Evolutionary conservation across 495 filamentous ascomycete species (phyloP), one percentile per base, ranked within the genome.

Genomic region (Talaromyces thailandensis): DNA sequence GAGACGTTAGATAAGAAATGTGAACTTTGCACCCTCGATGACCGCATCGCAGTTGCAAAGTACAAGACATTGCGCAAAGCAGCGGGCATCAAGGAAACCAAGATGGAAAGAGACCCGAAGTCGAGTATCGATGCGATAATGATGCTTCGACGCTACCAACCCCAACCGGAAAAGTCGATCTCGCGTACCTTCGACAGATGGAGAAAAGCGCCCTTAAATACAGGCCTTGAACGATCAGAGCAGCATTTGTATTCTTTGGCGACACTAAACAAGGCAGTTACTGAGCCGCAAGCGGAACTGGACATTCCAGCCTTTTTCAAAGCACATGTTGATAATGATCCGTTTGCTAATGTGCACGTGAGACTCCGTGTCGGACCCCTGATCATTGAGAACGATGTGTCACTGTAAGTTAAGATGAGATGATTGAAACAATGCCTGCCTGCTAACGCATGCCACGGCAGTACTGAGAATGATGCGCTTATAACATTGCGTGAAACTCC

Each of bases 261-360:
- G 50, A 28, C n/a, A 7, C 11, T 28, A 24, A 11, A 18, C 11
- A 53, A 24, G 11, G 50, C 21, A 14, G 50, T 28, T 26, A 53
- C 50, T 14, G 23, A 53, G 3, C 23, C 52, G 31, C 52, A 62
- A 12, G 64, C 56, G 0, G 68, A 72, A 55, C 64, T 66, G 8
- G 66, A 76, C 52, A 68, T 79, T 18, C 76, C 75, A 0, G 56
- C 69, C 2, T 76, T 71, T 62, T 66, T 75, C 24, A 62, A 66
- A n/a, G 53, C 65, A 24, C 64, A 68, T 21, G 64, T 70, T 5
- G 62, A 71, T n/a, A 58, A 69, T 56, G 64, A 74, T 65, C 75
- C 76, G 0, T 78, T 74, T 57, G 72, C 67, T 14, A 72, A 76
- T 51, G 65, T 75, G 4, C 74, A 78, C 61, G 74, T 78, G 67